A percentile compares a stretch with the other conserved stretches of the same genome.
These are phyloP conservation scores for Malus asiatica DNA, from an alignment of 306 rosid species.

Conservation along the genomic window DNA sequence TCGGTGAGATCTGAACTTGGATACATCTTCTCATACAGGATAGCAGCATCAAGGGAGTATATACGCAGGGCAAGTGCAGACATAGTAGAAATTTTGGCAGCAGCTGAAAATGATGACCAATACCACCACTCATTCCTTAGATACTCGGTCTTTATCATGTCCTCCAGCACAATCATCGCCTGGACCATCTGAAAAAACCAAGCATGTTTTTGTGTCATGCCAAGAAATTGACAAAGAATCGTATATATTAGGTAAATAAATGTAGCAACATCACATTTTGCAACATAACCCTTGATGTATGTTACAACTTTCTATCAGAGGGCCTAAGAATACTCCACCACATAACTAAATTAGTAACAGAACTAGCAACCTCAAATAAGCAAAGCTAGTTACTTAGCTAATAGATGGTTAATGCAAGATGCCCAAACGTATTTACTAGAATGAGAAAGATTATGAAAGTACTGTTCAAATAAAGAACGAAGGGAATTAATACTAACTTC, in stretches of 20 bases:
- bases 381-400: background rate
- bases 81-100: constrained; percentile 72
- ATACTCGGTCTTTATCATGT: constrained; percentile 82
- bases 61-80: constrained; percentile 86
- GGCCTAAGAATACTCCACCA: background rate
- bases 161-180: constrained; percentile 79
- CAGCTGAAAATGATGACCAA: constrained; percentile 97
- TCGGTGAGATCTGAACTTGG: constrained; percentile 46
- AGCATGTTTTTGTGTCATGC: background rate
- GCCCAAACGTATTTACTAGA: background rate
- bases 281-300: background rate
- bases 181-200: constrained; percentile 75
- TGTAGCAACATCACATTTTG: background rate
- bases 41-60: constrained; percentile 88
- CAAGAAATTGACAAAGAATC: background rate
- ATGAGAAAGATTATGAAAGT: background rate
- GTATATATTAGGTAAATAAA: background rate
- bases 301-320: background rate
- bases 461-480: background rate
- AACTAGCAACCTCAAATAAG: background rate
- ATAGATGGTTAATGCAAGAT: background rate
- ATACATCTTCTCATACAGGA: constrained; percentile 59
- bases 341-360: background rate
- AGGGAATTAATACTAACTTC: constrained; percentile 48
- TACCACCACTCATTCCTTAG: constrained; percentile 98